Evolutionary conservation across 441 rosid species (phyloP), one percentile per base, ranked within the genome.

Genomic region (Gossypium schwendimanii): DNA sequence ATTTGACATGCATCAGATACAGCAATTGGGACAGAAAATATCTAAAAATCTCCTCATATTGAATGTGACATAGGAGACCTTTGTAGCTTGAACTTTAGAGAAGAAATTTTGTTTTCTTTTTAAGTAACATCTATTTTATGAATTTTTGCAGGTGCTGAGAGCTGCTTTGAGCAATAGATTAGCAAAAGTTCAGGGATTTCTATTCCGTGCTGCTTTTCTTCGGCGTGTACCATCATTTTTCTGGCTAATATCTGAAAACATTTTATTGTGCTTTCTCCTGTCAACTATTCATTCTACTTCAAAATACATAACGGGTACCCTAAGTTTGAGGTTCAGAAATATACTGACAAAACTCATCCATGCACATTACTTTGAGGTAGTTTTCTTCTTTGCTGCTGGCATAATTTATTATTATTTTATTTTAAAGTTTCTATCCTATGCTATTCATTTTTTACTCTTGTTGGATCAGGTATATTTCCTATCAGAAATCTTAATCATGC

Each of bases 171-270:
- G 96, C 91, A 94, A 96, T 78, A 87, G 98, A 84, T 79, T 96
- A 76, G 99, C 99, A 36, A 96, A 92, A 89, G 97, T 96, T 69
- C 99, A 94, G 82, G 99, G 99, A 76, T 96, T 91, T 83, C 81
- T 96, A 54, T 94, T 96, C 76, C 99, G 94, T 47, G 97, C 99
- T 69, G 98, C 99, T 75, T 96, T 96, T 83, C 94, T 96, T 81
- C 86, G 85, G 74, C 98, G 94, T 15, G 88, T 91, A 12, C 98
- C 98, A 31, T 80, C 89, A 75, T 96, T 96, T 84, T 80, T 91
- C 79, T 88, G 86, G 73, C 87, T 94, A 73, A 96, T 96, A 78
- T 85, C 95, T 21, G 99, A 96, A 84, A 96, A 94, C 79, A 88
- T 96, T 81, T 72, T 96, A 50, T 76, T 96, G 80, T 96, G 99